Conservation (phyloP, 495 filamentous ascomycete species). For the Jackrogersella multiformis region DNA sequence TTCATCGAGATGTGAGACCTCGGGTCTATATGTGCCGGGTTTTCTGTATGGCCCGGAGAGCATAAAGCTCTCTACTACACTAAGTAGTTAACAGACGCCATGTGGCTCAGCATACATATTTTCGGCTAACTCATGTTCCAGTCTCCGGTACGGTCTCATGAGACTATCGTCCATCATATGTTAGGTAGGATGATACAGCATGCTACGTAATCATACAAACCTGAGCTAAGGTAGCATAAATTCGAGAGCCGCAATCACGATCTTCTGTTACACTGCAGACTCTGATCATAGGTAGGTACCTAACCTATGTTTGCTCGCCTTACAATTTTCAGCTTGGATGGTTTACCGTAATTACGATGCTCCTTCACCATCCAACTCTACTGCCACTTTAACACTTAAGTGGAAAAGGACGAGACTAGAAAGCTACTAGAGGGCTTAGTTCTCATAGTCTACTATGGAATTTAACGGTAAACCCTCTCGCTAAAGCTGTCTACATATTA, state of each 20-base stretch:
- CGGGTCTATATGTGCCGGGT: constrained; percentile 7
- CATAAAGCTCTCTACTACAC: neutral
- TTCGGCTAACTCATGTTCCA: neutral
- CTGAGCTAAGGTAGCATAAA: constrained; percentile 4
- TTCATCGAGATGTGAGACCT: constrained; percentile 16
- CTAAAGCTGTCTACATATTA: constrained; percentile 2
- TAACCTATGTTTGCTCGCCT: constrained; percentile 1
- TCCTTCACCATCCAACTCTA: no score
- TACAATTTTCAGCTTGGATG: neutral
- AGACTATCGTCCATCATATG: constrained; percentile 5
- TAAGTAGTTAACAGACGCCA: neutral
- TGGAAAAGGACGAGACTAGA: constrained; percentile 4
- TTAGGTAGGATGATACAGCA: neutral
- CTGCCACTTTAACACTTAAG: no score
- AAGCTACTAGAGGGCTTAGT: neutral
- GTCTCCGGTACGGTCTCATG: neutral
- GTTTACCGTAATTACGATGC: no score
- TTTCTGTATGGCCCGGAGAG: constrained; percentile 11
- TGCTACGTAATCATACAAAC: neutral
- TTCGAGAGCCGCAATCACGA: constrained; percentile 19
- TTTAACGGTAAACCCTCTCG: no score
- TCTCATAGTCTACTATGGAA: no score
- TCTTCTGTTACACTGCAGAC: constrained; percentile 20
- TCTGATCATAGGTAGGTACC: neutral
- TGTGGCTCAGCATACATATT: neutral